Conservation (phyloP, 805 yeast genomes). For the Priceomyces haplophilus region DNA sequence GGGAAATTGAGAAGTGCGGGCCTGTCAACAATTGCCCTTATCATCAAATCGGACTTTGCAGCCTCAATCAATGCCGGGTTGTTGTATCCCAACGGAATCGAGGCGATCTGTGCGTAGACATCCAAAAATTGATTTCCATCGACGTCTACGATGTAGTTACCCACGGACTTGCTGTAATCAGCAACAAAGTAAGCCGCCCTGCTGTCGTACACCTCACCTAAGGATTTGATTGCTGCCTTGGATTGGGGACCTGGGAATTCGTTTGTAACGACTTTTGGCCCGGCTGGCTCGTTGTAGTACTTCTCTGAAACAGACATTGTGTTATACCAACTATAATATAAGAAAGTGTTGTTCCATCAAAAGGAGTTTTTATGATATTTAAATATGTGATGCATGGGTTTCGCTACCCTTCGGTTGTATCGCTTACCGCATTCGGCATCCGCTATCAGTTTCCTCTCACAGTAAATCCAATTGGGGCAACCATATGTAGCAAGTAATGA, state of each 20-base stretch:
- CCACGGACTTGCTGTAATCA: conserved; percentile 70
- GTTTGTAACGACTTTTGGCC: conserved; percentile 58
- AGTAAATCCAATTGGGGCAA: too few relatives aligned
- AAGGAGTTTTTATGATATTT: too few relatives aligned
- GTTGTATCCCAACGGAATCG: conserved; percentile 43
- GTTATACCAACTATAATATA: not conserved
- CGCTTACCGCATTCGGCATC: conserved; percentile 1
- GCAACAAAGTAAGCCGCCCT: conserved; percentile 73
- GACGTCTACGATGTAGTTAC: conserved; percentile 77
- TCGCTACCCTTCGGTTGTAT: not conserved
- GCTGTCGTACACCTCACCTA: conserved; percentile 65
- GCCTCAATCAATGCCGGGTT: conserved; percentile 38
- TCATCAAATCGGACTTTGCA: conserved; percentile 41
- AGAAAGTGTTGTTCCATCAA: not conserved
- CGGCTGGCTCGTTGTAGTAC: conserved; percentile 73
- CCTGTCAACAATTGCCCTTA: conserved; percentile 46
- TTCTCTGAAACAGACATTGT: conserved; percentile 44
- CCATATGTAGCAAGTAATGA: too few relatives aligned
- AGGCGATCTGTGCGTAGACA: conserved; percentile 55
- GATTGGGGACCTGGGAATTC: conserved; percentile 78
- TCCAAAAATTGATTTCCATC: conserved; percentile 78
- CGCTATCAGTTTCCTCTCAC: not conserved
- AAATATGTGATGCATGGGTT: not conserved
- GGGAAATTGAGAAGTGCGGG: conserved; percentile 87
- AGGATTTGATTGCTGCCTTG: conserved; percentile 45